Base-by-base conservation (phyloP, 345 rosid species). In the Adansonia digitata region DNA sequence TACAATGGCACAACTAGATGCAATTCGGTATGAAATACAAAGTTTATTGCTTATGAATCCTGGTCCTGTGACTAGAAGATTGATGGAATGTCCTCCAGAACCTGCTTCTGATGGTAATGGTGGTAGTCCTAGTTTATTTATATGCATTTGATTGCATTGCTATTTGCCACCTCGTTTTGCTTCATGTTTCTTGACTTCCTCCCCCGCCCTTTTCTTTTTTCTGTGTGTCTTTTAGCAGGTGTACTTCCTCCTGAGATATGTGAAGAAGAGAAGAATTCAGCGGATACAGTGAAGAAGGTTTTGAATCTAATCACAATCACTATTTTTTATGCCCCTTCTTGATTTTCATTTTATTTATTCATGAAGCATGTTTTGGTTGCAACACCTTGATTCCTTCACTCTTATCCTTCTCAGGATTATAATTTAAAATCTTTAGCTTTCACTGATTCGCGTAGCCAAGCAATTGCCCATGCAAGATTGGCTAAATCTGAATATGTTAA, bases 21-120 rank as follows among this genome's bases (percentile, higher is more conserved):
- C 96, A 35, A 94, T 94, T 64, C 92, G 95, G 59, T 83, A 94
- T 77, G 98, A 92, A 78, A 86, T 94, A 11, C 81, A 90, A 51
- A 89, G 91, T 72, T 81, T 88, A 40, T 92, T 98, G 67, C 61
- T 88, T 12, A 79, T 92, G 81, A 88, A 85, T 78, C 87, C 97
- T 1, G 87, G 87, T 83, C 97, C 98, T 11, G 66, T 83, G 81
- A 91, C 97, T 71, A 86, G 92, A 69, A 92, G 88, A 75, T 79
- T 87, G 15, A 80, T 86, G 51, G 91, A 88, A 14, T 71, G 80
- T 72, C 29, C 83, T 75, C 83, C 57, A 77, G 84, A 80, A 63
- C 69, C 75, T 63, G 22, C 56, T 57, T 70, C 84, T 76, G 74
- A 55, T 61, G 67, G 40, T 51, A 79, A 77, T 78, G 93, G 92